These are phyloP conservation scores for Tylopilus orsonianus DNA, from an alignment of 1,284 basidiomycete genomes.

Conservation along the genomic window DNA sequence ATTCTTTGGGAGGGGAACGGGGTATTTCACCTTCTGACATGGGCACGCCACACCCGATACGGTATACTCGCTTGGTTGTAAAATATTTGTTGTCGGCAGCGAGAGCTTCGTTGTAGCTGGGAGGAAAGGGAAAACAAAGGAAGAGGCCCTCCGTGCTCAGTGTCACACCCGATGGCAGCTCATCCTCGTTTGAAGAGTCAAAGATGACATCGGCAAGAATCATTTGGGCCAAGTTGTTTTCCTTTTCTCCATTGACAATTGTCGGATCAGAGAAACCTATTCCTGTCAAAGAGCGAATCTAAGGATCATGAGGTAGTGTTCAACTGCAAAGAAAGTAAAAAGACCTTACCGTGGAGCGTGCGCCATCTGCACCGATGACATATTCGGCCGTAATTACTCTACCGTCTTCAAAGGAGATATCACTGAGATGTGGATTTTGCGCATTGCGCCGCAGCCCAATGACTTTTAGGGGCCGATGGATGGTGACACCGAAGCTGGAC, in stretches of 20 bases:
- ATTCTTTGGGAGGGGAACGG: conserved; percentile 31
- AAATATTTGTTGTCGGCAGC: conserved; percentile 10
- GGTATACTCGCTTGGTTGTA: conserved; percentile 26
- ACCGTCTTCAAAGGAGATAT: conserved; percentile 52
- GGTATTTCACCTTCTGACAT: conserved; percentile 34
- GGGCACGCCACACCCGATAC: conserved; percentile 38
- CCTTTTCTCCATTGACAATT: neutral
- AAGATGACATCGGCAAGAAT: conserved; percentile 23
- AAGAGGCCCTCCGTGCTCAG: conserved; percentile 29
- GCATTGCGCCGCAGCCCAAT: conserved; percentile 32
- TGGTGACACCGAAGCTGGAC: conserved; percentile 22
- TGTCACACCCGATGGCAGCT: conserved; percentile 4
- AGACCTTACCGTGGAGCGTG: conserved; percentile 44
- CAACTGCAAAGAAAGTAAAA: neutral
- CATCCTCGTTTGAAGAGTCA: conserved; percentile 1
- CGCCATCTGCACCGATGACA: conserved; percentile 27
- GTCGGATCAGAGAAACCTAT: conserved; percentile 21
- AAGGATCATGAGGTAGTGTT: neutral
- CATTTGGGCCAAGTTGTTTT: conserved; percentile 23
- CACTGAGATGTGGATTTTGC: conserved; percentile 27
- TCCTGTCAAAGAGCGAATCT: conserved; percentile 25
- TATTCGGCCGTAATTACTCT: conserved; percentile 45
- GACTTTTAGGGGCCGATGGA: conserved; percentile 28
- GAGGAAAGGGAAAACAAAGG: conserved; percentile 30
- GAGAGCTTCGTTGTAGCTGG: conserved; percentile 28